Evolutionary conservation across 2,329 filamentous ascomycete species (phyloP).

Genomic region (Aspergillus puulaauensis): DNA sequence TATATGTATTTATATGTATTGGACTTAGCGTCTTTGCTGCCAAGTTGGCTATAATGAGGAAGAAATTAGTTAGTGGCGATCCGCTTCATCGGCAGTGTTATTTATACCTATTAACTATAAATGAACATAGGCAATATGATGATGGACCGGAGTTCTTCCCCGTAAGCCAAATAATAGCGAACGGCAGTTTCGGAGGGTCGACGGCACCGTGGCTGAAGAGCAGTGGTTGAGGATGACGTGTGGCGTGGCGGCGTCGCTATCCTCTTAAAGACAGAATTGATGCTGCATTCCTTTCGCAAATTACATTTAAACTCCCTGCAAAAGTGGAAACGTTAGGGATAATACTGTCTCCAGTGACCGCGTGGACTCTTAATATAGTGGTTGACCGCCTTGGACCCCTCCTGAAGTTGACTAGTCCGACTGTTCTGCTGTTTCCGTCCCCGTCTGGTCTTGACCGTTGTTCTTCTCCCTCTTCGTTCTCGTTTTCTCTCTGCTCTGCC

Average conservation of each 20-base stretch:
- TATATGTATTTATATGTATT: slow-evolving; percentile 15
- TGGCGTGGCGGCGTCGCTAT: not conserved
- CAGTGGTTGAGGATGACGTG: not conserved
- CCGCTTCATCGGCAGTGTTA: not conserved
- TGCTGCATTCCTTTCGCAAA: no score
- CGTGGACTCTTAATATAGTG: not conserved
- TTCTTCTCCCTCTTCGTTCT: not conserved
- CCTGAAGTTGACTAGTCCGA: slow-evolving; percentile 13
- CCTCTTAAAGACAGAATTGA: no score
- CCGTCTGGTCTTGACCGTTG: slow-evolving; percentile 9
- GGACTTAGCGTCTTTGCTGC: slow-evolving; percentile 14
- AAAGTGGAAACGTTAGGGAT: no score
- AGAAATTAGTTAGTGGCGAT: not conserved
- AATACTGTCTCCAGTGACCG: not conserved
- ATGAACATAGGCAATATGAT: not conserved
- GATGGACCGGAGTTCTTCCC: not conserved
- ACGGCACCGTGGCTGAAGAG: not conserved
- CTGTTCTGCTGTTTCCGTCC: slow-evolving; percentile 12
- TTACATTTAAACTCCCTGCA: no score
- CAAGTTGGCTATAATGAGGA: slow-evolving; percentile 13
- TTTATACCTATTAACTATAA: not conserved
- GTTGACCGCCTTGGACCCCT: slow-evolving; percentile 13
- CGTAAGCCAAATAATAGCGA: no score
- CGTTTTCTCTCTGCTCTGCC: slow-evolving; percentile 4
- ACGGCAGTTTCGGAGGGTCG: not conserved